These are phyloP conservation scores for Hevea brasiliensis DNA, from an alignment of 345 rosid species.

Conservation along the genomic window DNA sequence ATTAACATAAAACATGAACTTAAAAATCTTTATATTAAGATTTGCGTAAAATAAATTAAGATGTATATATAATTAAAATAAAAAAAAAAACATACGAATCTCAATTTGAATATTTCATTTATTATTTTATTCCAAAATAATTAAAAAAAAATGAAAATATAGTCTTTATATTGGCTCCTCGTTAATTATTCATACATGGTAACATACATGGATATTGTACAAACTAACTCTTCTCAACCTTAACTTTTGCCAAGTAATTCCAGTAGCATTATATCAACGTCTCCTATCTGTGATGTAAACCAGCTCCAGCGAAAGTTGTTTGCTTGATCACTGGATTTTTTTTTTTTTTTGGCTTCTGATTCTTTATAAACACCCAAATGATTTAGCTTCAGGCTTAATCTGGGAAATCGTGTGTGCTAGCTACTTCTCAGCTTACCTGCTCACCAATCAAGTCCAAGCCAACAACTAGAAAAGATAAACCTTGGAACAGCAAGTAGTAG, in stretches of 20 bases:
- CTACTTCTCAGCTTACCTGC: conserved; percentile 53
- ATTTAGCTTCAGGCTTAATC: neutral
- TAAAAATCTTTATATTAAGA: no score
- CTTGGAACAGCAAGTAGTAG: conserved; percentile 88
- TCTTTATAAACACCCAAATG: neutral
- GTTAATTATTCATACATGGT: conserved; percentile 1
- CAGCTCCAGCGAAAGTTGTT: neutral
- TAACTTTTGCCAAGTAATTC: neutral
- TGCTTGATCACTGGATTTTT: neutral
- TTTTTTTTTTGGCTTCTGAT: neutral
- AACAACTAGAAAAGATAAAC: conserved; percentile 72
- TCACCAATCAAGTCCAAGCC: conserved; percentile 96
- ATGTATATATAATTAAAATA: no score
- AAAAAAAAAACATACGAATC: neutral
- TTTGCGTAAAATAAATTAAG: no score
- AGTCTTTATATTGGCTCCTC: conserved; percentile 7
- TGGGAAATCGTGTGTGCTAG: neutral
- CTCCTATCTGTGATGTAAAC: conserved; percentile 14
- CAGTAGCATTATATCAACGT: neutral
- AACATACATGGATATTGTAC: conserved; percentile 4
- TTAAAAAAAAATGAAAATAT: neutral
- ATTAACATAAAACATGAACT: no score
- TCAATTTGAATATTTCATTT: no score
- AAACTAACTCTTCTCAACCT: neutral
- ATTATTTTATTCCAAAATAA: neutral